Base-by-base conservation (phyloP, 257 asterid genomes). In the Solanum clarkiae region DNA sequence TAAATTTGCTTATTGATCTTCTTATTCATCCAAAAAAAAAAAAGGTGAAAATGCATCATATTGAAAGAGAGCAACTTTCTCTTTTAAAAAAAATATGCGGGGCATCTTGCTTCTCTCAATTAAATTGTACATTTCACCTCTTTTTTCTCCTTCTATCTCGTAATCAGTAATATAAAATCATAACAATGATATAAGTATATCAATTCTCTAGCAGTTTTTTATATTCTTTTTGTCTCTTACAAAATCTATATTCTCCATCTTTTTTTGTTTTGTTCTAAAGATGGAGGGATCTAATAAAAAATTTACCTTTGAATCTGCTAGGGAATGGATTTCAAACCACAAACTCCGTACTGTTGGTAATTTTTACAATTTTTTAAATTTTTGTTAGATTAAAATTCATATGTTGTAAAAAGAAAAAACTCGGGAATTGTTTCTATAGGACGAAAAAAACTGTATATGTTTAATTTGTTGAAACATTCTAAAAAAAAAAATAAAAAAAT, bases 261-360 rank as follows among this genome's bases (percentile, higher is more conserved):
- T 36, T 36, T 36, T 36, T 29, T 74, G 16, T 81, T 51, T 8
- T 47, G 22, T 51, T 42, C 18, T 59, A 69, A 16, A 55, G 65
- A 90, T 90, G 92, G 83, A 86, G 1, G 87, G 84, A 88, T 86
- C 90, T 80, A 68, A 42, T 72, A 12, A 70, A 81, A 70, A 82
- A 53, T 81, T 89, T 22, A 82, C 32, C 32, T 60, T 90, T 57
- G 89, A 84, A 44, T 88, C 90, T 42, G 26, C 82, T 20, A 85
- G 90, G 65, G 91, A 81, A 60, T 90, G 92, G 92, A 45, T 90
- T 59, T 88, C 89, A 32, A 88, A 90, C 7, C 75, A 90, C 88
- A 90, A 90, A 87, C 92, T 90, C 85, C 92, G 92, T 81, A 26
- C 92, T 24, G 92, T 90, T 15, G 91, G 92, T 90, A 88, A 74